Conservation (phyloP, 2,329 filamentous ascomycete genomes). For the Aureobasidium lini region DNA sequence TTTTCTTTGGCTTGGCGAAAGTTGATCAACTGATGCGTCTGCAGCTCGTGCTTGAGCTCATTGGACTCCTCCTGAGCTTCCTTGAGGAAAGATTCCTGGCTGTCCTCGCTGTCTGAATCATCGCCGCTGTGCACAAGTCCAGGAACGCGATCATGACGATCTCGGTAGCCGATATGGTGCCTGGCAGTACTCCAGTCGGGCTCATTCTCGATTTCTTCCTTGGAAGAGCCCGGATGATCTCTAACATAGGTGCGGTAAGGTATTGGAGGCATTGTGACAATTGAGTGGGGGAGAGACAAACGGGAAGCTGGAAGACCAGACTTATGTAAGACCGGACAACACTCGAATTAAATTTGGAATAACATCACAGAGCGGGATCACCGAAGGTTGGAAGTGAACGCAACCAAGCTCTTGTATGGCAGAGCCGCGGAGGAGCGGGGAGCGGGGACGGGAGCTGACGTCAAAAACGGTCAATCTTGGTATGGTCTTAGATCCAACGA, state of each 20-base stretch:
- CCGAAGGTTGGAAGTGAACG: not conserved
- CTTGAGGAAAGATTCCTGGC: slow-evolving; percentile 18
- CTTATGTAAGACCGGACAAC: not conserved
- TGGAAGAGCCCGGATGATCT: slow-evolving; percentile 34
- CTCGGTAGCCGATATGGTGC: slow-evolving; percentile 35
- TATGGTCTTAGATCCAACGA: too few species aligned
- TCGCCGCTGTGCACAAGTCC: slow-evolving; percentile 33
- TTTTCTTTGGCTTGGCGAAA: slow-evolving; percentile 31
- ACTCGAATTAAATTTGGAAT: not conserved
- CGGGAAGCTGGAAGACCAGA: not conserved
- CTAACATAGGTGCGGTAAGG: slow-evolving; percentile 25
- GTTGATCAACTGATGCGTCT: slow-evolving; percentile 30
- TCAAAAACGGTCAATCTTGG: not conserved
- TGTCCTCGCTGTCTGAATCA: slow-evolving; percentile 16
- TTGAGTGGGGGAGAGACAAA: not conserved
- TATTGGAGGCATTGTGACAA: slow-evolving; percentile 22
- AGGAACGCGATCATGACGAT: slow-evolving; percentile 30
- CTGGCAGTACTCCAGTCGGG: slow-evolving; percentile 35
- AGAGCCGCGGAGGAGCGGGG: slow-evolving; percentile 5
- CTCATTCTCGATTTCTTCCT: slow-evolving; percentile 35
- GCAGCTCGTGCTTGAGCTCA: slow-evolving; percentile 22
- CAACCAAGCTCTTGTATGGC: not conserved
- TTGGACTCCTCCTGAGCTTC: slow-evolving; percentile 23
- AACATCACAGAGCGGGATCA: not conserved
- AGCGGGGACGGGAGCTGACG: not conserved